Conservation (phyloP, 257 asterid genomes). For the Galeopsis tetrahit region DNA sequence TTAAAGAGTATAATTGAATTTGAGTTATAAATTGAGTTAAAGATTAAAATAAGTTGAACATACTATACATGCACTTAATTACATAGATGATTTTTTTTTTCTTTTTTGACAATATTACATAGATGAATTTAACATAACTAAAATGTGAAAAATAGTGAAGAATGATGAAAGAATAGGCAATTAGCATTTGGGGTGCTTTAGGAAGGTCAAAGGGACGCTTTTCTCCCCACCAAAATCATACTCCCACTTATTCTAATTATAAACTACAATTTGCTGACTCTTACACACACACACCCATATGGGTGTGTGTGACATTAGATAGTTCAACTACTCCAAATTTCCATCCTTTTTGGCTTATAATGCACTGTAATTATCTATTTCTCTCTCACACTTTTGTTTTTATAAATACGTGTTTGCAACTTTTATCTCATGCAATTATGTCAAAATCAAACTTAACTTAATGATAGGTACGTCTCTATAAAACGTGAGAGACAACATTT, state of each 20-base stretch:
- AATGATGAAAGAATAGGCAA: slow-evolving; percentile 29
- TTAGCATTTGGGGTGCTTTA: slow-evolving; percentile 43
- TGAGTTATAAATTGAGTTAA: too few species aligned
- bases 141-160: too few species aligned
- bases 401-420: neutral
- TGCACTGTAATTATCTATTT: slow-evolving; percentile 16
- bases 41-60: too few species aligned
- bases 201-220: slow-evolving; percentile 44
- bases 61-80: too few species aligned
- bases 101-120: too few species aligned
- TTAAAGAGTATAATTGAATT: too few species aligned
- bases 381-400: neutral
- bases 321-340: slow-evolving; percentile 42
- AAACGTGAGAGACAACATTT: neutral
- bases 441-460: neutral
- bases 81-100: too few species aligned
- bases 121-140: too few species aligned
- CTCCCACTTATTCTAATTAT: slow-evolving; percentile 22
- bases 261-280: slow-evolving; percentile 3
- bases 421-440: slow-evolving; percentile 1
- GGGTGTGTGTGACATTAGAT: slow-evolving; percentile 19
- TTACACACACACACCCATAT: neutral
- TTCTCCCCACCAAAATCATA: slow-evolving; percentile 31
- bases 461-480: too few species aligned
- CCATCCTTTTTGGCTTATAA: slow-evolving; percentile 5